Base-by-base conservation (phyloP, 2,329 filamentous ascomycete genomes). In the Trichoderma lentiforme region DNA sequence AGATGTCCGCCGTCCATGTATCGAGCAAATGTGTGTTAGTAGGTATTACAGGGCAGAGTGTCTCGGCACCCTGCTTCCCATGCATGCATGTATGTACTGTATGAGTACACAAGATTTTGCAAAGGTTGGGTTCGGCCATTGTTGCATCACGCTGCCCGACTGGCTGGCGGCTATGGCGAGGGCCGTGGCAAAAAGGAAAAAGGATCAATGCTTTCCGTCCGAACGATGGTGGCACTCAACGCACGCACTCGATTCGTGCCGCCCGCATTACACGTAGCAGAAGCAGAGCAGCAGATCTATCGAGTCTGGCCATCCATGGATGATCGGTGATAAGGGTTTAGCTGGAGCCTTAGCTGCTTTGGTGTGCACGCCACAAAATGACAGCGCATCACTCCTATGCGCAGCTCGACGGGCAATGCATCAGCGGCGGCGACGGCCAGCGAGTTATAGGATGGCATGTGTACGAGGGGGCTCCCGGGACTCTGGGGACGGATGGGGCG, bases 321-420 rank as follows among this genome's bases (percentile, higher is more conserved):
- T 70, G 47, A 36, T 72, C 64, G 71, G 71, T 68, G 60, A 71
- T 71, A 71, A 71, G 39, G 71, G 56, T 24, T 53, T 70, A 62
- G 67, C 28, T 62, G 57, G 67, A 53, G 43, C 14, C 60, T 66
- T 63, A 56, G 61, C 36, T 57, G 56, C 65, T 70, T 43, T 66
- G 67, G 71, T 63, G 67, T 26, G 66, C 60, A 70, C 71, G 71
- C 71, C 71, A 72, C 71, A 70, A 65, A 67, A 66, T 72, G 71
- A 72, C 71, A 72, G 65, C 71, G 71, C 71, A 72, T 72, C 71
- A 51, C 61, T 53, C 71, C 61, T 66, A 56, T 72, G 60, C 71
- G 69, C 69, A 53, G 18, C 51, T 71, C 43, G 61, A 60, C 47
- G 24, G 58, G 71, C 67, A 47, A 51, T 72, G 61, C 61, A 66